Evolutionary conservation across 306 rosid genomes (phyloP), one percentile per base, ranked within the genome.

Genomic region (Amphicarpaea edgeworthii): DNA sequence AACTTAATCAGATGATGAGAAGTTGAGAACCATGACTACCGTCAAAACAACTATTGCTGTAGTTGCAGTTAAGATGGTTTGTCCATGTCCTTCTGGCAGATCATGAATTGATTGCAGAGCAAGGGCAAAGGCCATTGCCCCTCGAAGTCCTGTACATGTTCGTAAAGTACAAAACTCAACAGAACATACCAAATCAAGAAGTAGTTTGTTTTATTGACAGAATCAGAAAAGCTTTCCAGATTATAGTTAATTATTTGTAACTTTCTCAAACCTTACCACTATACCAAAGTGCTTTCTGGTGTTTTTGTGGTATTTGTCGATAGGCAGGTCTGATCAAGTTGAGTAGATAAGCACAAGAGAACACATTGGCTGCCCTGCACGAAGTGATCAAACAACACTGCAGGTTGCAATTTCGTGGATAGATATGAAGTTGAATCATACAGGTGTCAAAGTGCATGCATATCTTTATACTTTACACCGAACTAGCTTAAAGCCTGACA

Each of bases 51-150:
- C 87, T 66, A 91, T 91, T 26, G 94, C 94, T 16, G 94, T 91
- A 69, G 97, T 91, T 69, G 97, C 94, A 30, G 92, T 89, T 83
- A 89, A 84, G 82, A 91, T 87, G 40, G 91, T 91, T 85, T 89
- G 97, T 16, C 97, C 97, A 41, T 89, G 97, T 73, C 97, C 97
- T 34, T 89, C 91, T 59, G 94, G 97, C 81, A 91, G 97, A 67
- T 89, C 94, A 62, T 89, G 94, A 75, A 89, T 81, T 38, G 97
- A 91, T 85, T 89, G 94, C 83, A 91, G 79, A 64, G 97, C 92
- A 45, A 89, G 88, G 67, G 97, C 95, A 89, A 91, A 91, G 37
- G 97, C 95, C 97, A 91, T 91, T 58, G 95, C 94, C 66, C 97
- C 97, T 75, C 97, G 91, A 76, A 91, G 97, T 79, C 97, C 97